Evolutionary conservation across 352 stramenopile genomes (phyloP), one percentile per base, ranked within the genome.

Genomic region (Phytophthora sojae): DNA sequence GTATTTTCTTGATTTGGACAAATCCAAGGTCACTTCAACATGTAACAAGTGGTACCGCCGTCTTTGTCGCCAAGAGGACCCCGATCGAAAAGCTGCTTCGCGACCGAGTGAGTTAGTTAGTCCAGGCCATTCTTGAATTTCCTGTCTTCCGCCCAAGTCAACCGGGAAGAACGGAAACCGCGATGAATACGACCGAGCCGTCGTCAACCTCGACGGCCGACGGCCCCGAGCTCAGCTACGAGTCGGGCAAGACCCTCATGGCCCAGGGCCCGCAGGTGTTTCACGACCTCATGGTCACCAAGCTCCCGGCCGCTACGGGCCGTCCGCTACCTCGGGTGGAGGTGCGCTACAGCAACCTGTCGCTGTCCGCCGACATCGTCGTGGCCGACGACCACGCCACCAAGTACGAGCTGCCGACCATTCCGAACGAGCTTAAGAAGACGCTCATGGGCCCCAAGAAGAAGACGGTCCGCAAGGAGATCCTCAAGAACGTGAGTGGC

Each of bases 401-500:
- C 47, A 53, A 53, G 47, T 53, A 53, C 47, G 47, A 53, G 47
- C 47, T 53, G 47, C 47, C 47, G 19, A 53, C 47, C 19, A 25
- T 53, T 19, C 47, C 47, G 19, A 53, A 53, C 47, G 47, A 53
- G 47, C 47, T 53, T 11, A 53, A 53, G 47, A 53, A 53, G 47
- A 53, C 47, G 6, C 47, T 53, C 14, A 53, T 53, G 47, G 47
- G 47, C 1, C 47, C 47, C n/a, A 53, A 53, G 47, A 53, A 53
- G 47, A 19, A 30, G 19, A 53, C 47, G 47, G 52, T 68, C 7
- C 61, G 52, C 42, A 68, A 68, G 52, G 61, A 68, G 26, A 68
- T 68, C 37, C 17, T 64, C 67, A 44, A 72, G 71, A 55, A 32
- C 12, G 23, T 50, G 21, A 52, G 65, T 56, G 29, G 61, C 57